Percentiles rank a stretch among this genome's conserved stretches.
Evolutionary conservation across 1,139 yeast genomes (phyloP).

Genomic region (Magnusiomyces tetraspermus): DNA sequence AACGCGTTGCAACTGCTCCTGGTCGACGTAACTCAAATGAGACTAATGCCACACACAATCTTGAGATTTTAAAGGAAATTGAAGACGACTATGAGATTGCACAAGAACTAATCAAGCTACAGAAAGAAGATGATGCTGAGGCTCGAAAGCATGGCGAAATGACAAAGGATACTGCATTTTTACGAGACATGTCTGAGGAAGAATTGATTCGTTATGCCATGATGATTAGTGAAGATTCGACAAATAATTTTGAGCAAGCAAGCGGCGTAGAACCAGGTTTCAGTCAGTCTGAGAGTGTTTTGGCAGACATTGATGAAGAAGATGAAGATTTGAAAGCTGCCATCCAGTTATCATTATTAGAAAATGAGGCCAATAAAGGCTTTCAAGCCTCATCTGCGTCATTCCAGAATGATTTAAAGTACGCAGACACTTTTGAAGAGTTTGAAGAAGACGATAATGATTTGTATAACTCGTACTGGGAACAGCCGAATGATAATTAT

Average conservation of each 20-base stretch:
- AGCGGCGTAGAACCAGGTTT: not conserved
- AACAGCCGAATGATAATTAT: not conserved
- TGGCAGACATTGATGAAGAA: slow-evolving; percentile 14
- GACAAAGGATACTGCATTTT: slow-evolving; percentile 24
- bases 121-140: not conserved
- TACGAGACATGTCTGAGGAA: slow-evolving; percentile 37
- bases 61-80: slow-evolving; percentile 27
- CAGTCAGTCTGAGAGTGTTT: slow-evolving; percentile 22
- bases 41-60: slow-evolving; percentile 23
- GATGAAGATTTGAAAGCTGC: slow-evolving; percentile 24
- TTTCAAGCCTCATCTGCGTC: no score
- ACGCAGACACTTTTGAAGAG: not conserved
- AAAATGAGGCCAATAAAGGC: not conserved
- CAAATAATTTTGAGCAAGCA: not conserved
- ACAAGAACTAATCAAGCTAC: slow-evolving; percentile 17
- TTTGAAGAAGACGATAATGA: not conserved
- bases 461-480: not conserved
- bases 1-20: slow-evolving; percentile 15
- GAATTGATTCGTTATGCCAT: slow-evolving; percentile 38
- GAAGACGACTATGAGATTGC: slow-evolving; percentile 28
- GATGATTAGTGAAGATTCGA: slow-evolving; percentile 28
- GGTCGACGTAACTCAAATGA: not conserved
- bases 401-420: no score
- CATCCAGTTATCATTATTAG: slow-evolving; percentile 19
- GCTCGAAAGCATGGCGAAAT: slow-evolving; percentile 2